These are phyloP conservation scores for Plasmodium adleri DNA, from an alignment of 169 alveolate species.

Conservation along the genomic window DNA sequence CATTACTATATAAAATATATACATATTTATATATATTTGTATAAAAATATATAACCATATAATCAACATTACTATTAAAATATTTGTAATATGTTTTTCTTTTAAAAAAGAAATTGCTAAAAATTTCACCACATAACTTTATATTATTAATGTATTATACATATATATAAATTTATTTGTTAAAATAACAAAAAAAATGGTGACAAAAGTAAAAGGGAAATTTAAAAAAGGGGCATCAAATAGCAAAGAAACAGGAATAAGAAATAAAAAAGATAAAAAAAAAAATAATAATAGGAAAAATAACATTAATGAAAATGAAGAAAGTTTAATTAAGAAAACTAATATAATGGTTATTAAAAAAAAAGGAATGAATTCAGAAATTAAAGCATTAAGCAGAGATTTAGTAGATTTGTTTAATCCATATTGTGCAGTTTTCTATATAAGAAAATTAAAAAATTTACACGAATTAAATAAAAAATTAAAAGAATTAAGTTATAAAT, in stretches of 20 bases:
- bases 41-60: neutral
- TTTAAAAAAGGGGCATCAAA: neutral
- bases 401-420: constrained; percentile 40
- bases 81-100: too few relatives aligned
- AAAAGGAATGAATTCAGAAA: constrained; percentile 50
- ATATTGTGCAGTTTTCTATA: constrained; percentile 27
- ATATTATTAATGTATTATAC: neutral
- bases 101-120: too few relatives aligned
- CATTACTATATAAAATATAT: neutral
- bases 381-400: constrained; percentile 41
- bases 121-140: neutral
- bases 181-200: constrained; percentile 5
- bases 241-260: neutral
- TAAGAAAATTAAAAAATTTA: constrained; percentile 32
- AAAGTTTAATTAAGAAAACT: constrained; percentile 46
- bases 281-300: constrained; percentile 3
- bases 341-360: constrained; percentile 44
- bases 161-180: neutral
- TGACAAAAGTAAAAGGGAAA: constrained; percentile 3
- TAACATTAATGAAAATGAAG: constrained; percentile 21
- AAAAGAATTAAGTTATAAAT: constrained; percentile 61
- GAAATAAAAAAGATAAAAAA: constrained; percentile 8
- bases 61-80: neutral
- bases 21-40: neutral
- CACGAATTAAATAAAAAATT: constrained; percentile 53